phyloP scores from a whole-genome alignment of 805 yeast genomes.

The Candida ficus region DNA sequence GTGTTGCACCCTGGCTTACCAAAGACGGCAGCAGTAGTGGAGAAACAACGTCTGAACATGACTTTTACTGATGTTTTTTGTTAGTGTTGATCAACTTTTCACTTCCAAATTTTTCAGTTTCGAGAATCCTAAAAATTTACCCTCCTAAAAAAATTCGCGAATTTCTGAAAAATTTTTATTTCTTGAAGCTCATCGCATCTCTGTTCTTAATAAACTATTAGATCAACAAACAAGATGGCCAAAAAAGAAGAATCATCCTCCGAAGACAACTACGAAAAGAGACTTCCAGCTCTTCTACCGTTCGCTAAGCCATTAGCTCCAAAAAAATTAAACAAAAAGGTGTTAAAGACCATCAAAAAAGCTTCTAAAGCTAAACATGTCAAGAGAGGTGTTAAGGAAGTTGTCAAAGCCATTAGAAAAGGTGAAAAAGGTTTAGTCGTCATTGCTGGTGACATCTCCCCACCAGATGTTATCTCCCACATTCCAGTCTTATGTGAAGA shows the following conservation, averaged over 20 bases:
- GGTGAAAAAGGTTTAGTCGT: constrained; percentile 97
- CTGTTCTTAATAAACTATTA: background rate
- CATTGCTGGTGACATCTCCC: constrained; percentile 97
- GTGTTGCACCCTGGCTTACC: constrained; percentile 59
- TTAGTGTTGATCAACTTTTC: background rate
- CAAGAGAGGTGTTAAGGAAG: constrained; percentile 98
- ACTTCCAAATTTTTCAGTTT: background rate
- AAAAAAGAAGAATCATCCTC: constrained; percentile 41
- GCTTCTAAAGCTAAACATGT: constrained; percentile 98
- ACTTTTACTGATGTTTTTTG: background rate
- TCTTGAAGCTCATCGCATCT: constrained; percentile 10
- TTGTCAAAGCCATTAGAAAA: constrained; percentile 94
- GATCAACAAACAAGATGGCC: constrained; percentile 26
- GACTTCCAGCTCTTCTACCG: constrained; percentile 85
- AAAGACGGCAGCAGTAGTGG: constrained; percentile 23
- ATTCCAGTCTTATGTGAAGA: constrained; percentile 98
- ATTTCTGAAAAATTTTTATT: constrained; percentile 5
- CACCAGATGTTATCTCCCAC: constrained; percentile 95
- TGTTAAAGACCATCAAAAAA: constrained; percentile 91
- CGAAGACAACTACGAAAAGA: constrained; percentile 80
- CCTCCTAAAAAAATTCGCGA: constrained; percentile 4
- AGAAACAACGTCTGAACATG: constrained; percentile 19
- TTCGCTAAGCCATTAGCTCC: constrained; percentile 95
- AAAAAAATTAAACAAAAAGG: constrained; percentile 91
- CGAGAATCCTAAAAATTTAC: too few species aligned